Evolutionary conservation across 2,329 filamentous ascomycete species (phyloP).

Genomic region (Albophoma yamanashiensis): DNA sequence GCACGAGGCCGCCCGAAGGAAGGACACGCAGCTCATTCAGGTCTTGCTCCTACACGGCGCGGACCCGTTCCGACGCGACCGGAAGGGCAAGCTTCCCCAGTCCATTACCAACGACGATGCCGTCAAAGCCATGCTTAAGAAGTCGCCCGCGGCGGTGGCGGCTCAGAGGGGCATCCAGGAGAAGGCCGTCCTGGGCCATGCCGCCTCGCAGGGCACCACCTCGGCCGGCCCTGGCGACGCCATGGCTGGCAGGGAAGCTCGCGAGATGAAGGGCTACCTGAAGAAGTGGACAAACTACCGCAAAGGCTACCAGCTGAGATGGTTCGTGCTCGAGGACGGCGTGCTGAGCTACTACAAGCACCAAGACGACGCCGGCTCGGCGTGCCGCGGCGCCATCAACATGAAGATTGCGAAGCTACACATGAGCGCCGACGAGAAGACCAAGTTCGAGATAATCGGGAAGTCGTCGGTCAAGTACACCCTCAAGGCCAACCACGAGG

Average conservation of each 20-base stretch:
- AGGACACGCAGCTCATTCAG: constrained; percentile 79
- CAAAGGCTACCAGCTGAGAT: constrained; percentile 89
- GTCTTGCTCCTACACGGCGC: constrained; percentile 86
- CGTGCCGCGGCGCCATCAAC: constrained; percentile 95
- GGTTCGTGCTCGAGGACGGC: constrained; percentile 96
- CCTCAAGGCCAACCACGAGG: constrained; percentile 93
- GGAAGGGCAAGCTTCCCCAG: constrained; percentile 90
- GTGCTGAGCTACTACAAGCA: constrained; percentile 99
- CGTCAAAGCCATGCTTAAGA: constrained; percentile 81
- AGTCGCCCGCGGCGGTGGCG: constrained; percentile 85
- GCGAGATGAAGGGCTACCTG: constrained; percentile 96
- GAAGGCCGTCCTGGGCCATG: constrained; percentile 82
- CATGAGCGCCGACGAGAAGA: constrained; percentile 97
- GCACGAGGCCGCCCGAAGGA: constrained; percentile 85
- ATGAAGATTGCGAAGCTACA: constrained; percentile 92
- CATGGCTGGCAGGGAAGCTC: constrained; percentile 69
- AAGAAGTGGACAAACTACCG: constrained; percentile 99
- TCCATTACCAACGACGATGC: constrained; percentile 93
- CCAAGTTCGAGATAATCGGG: constrained; percentile 92
- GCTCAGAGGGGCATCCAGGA: constrained; percentile 95
- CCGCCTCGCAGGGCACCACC: constrained; percentile 43
- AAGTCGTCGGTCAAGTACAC: constrained; percentile 99
- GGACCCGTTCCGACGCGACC: constrained; percentile 89
- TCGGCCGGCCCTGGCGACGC: constrained; percentile 45
- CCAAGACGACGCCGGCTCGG: constrained; percentile 92